Percentiles rank a stretch among this genome's conserved stretches.
Evolutionary conservation across 345 rosid species (phyloP).

Genomic region (Balakata baccata): DNA sequence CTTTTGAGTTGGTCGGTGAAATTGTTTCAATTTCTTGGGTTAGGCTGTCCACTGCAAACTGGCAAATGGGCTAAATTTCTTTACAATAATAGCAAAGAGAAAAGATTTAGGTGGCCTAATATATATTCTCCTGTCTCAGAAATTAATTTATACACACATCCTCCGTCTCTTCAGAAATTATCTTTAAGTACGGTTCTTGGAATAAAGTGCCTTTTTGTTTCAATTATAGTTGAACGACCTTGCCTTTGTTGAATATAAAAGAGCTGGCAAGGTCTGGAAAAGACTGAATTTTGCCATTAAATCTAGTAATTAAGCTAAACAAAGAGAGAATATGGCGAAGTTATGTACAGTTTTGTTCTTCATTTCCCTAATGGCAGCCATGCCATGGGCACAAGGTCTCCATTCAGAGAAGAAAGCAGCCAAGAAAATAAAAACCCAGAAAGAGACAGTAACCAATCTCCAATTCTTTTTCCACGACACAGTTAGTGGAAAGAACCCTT

Average conservation of each 20-base stretch:
- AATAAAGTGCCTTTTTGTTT: neutral
- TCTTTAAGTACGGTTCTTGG: neutral
- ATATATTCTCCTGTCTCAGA: too few species aligned
- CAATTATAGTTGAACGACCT: neutral
- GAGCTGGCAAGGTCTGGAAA: neutral
- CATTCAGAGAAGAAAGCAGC: neutral
- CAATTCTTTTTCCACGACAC: constrained; percentile 74
- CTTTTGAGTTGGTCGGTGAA: neutral
- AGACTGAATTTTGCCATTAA: neutral
- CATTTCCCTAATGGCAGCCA: neutral
- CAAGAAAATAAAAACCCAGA: constrained; percentile 20
- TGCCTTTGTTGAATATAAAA: neutral
- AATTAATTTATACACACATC: too few species aligned
- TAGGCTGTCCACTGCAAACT: neutral
- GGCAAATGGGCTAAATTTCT: neutral
- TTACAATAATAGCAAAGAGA: too few species aligned
- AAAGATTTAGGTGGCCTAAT: too few species aligned
- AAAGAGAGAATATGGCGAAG: constrained; percentile 25
- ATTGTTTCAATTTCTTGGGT: neutral
- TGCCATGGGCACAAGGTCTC: constrained; percentile 31
- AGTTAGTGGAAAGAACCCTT: constrained; percentile 50
- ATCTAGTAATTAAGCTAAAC: neutral
- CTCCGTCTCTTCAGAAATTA: too few species aligned
- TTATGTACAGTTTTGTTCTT: constrained; percentile 9
- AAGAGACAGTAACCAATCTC: constrained; percentile 49